Conservation (phyloP, 345 rosid genomes). For the Anastatica hierochuntica region DNA sequence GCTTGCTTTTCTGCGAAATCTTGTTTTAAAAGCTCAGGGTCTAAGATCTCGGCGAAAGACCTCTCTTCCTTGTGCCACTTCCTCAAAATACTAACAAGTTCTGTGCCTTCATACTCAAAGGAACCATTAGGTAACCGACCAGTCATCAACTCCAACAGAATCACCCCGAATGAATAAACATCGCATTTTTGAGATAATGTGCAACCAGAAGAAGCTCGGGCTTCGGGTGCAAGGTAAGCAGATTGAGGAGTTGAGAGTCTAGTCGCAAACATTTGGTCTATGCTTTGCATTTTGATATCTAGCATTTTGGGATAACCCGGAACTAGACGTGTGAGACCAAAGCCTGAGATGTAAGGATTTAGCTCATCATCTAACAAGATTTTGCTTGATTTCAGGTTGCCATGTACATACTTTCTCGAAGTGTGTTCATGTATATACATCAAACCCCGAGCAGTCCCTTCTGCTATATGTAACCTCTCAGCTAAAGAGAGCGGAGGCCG, state of each 20-base stretch:
- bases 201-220: constrained; percentile 38
- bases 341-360: constrained; percentile 12
- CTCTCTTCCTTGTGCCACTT: constrained; percentile 74
- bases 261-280: constrained; percentile 50
- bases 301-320: constrained; percentile 38
- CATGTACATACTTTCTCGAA: constrained; percentile 64
- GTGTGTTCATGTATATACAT: constrained; percentile 67
- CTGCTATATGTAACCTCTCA: constrained; percentile 65
- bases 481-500: constrained; percentile 52
- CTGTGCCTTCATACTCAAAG: constrained; percentile 48
- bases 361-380: constrained; percentile 68
- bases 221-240: constrained; percentile 72
- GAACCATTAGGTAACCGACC: constrained; percentile 69
- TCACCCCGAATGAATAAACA: constrained; percentile 71
- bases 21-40: constrained; percentile 55
- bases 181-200: constrained; percentile 79
- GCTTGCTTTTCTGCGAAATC: constrained; percentile 65
- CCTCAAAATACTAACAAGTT: constrained; percentile 64
- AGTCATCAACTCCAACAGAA: constrained; percentile 68
- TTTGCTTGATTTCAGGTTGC: constrained; percentile 73
- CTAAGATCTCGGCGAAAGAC: constrained; percentile 71
- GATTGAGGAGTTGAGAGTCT: constrained; percentile 49
- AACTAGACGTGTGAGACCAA: constrained; percentile 71
- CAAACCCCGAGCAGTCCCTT: constrained; percentile 80
- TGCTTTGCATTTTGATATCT: constrained; percentile 2